Evolutionary conservation across 2,329 filamentous ascomycete genomes (phyloP).

Genomic region (Zalaria obscura): DNA sequence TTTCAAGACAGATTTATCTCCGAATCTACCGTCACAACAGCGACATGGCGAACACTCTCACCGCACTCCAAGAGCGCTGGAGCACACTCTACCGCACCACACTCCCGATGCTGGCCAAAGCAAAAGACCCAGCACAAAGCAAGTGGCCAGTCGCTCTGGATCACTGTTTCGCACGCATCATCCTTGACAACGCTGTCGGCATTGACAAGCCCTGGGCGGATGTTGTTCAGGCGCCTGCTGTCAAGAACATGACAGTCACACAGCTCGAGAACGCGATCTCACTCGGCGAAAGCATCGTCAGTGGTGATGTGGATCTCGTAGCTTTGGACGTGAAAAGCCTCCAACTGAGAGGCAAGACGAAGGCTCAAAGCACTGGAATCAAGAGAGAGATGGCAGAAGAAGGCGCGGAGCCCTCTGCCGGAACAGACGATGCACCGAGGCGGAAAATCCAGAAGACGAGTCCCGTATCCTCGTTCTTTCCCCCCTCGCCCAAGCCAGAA

Average conservation of each 20-base stretch:
- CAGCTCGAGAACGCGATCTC: slow-evolving; percentile 24
- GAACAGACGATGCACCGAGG: neutral
- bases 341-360: slow-evolving; percentile 19
- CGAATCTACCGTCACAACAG: too few relatives aligned
- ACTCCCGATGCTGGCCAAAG: neutral
- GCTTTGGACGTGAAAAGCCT: slow-evolving; percentile 27
- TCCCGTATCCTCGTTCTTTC: slow-evolving; percentile 16
- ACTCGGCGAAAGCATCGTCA: slow-evolving; percentile 22
- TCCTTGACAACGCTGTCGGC: slow-evolving; percentile 28
- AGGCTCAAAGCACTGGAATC: neutral
- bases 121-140: slow-evolving; percentile 15
- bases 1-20: too few relatives aligned
- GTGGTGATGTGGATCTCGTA: slow-evolving; percentile 22
- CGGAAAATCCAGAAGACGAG: slow-evolving; percentile 1
- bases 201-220: slow-evolving; percentile 26
- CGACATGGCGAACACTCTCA: too few relatives aligned
- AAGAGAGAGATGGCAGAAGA: slow-evolving; percentile 1
- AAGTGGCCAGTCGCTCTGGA: slow-evolving; percentile 29
- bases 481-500: slow-evolving; percentile 9
- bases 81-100: neutral
- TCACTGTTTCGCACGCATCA: slow-evolving; percentile 31
- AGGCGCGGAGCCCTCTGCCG: neutral
- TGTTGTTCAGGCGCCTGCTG: slow-evolving; percentile 26
- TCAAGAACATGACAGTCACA: slow-evolving; percentile 26
- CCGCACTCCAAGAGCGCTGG: neutral